Percentiles rank a stretch among this genome's conserved stretches.
These are phyloP conservation scores for Helotiales sp. DNA, from an alignment of 2,329 filamentous ascomycete species.

Conservation along the genomic window DNA sequence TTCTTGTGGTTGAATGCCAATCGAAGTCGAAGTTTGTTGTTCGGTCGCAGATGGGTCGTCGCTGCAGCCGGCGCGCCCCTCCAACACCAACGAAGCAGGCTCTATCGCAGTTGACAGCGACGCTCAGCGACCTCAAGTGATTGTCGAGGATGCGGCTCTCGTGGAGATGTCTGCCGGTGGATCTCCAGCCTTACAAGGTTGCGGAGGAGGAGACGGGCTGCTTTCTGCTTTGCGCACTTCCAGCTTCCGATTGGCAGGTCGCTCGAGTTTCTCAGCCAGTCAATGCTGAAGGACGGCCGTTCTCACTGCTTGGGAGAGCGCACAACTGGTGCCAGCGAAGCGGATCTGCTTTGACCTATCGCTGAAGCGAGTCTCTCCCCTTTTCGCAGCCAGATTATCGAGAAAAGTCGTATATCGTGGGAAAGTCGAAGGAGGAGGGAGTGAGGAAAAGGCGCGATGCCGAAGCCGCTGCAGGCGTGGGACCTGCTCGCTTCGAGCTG, in stretches of 20 bases:
- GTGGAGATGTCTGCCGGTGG: conserved; percentile 5
- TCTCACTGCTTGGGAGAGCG: not conserved
- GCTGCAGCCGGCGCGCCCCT: not conserved
- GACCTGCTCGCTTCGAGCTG: no score
- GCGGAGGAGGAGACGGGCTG: conserved; percentile 17
- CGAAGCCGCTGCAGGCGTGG: no score
- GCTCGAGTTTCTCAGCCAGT: not conserved
- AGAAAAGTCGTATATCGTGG: conserved; percentile 1
- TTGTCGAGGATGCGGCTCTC: conserved; percentile 18
- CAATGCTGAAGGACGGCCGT: no score
- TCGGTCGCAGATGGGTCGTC: conserved; percentile 14
- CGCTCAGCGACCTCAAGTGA: conserved; percentile 3
- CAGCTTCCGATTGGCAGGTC: conserved; percentile 19
- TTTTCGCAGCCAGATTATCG: conserved; percentile 1
- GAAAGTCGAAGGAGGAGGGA: no score
- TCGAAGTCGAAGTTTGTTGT: conserved; percentile 18
- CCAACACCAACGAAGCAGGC: conserved; percentile 17
- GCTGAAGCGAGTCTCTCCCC: conserved; percentile 9
- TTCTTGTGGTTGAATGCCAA: conserved; percentile 4
- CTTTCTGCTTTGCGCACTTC: no score
- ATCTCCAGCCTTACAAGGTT: conserved; percentile 24
- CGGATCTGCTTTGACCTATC: conserved; percentile 15
- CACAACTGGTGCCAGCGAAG: conserved; percentile 12
- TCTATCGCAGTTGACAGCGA: conserved; percentile 11
- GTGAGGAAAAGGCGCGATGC: no score